Evolutionary conservation across 2,329 filamentous ascomycete species (phyloP).

Genomic region (Cadophora sp.): DNA sequence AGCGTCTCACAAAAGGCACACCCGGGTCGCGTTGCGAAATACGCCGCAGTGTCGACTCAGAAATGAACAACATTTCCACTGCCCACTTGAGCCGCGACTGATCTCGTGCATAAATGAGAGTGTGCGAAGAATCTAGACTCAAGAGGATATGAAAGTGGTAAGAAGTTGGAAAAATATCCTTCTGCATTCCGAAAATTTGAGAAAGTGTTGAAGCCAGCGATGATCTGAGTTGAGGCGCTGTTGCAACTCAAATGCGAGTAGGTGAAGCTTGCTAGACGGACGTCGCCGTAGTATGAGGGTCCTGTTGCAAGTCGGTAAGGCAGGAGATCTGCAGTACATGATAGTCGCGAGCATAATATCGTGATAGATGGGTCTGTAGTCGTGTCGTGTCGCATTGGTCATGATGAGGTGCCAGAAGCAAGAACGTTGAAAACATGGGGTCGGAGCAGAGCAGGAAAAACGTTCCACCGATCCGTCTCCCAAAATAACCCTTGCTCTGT

Average conservation of each 20-base stretch:
- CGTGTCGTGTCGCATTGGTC: not conserved
- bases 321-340: not conserved
- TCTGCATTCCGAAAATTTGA: not conserved
- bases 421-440: not conserved
- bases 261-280: not conserved
- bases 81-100: not conserved
- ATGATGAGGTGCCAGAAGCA: not conserved
- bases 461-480: conserved; percentile 8
- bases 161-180: not conserved
- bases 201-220: not conserved
- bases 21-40: not conserved
- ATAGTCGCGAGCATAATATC: not conserved
- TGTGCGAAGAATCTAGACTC: not conserved
- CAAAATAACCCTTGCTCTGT: conserved; percentile 13
- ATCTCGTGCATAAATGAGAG: not conserved
- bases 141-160: not conserved
- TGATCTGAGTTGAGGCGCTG: not conserved
- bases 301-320: not conserved
- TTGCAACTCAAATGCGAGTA: not conserved
- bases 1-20: not conserved
- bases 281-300: not conserved
- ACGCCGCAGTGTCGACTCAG: not conserved
- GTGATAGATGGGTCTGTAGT: not conserved
- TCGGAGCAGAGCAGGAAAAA: not conserved
- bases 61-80: not conserved